Base-by-base conservation (phyloP, 2,329 filamentous ascomycete species). In the Coniochaeta sp. region DNA sequence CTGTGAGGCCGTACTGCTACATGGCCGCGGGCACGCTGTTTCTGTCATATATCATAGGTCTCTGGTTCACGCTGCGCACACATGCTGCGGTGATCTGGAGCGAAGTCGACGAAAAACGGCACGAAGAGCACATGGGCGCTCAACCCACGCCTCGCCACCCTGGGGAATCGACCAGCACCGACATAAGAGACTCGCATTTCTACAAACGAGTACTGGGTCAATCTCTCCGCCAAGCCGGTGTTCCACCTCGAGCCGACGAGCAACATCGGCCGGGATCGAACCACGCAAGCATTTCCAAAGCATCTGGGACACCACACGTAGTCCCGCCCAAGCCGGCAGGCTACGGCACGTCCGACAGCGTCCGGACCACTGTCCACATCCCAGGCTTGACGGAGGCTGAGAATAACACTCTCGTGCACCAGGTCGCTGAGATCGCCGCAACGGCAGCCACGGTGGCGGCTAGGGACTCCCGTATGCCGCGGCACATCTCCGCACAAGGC, bases 71-170 rank as follows among this genome's bases (percentile, higher is more conserved):
- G 0, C 82, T 99, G 22, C 85, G 95, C 64, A 99, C 95, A 0
- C 95, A 99, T 71, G 95, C 95, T 4, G 93, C 96, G 5, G 89
- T 97, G 54, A 99, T 99, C 65, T 99, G 95, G 95, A 95, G 92
- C 68, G 93, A 97, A 63, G 72, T 81, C 2, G 89, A 93, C 43
- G 89, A 93, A 74, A 93, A 91, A 75, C 88, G 85, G 67, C 79
- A 84, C 44, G 83, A 86, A 14, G 83, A 87, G 17, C 69, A 71
- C 6, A 63, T 71, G 43, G 67, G 68, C 1, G 66, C 68, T 17
- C 65, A 69, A 31, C 60, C 66, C 22, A 70, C 71, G 7, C 64
- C 74, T 26, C 74, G 75, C 19, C 75, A 77, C 44, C 68, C 65
- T 12, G 34, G 70, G 26, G 79, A 85, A 47, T 74, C 79, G 8